Evolutionary conservation across 2,329 filamentous ascomycete species (phyloP).

Genomic region (Helotiales sp.): DNA sequence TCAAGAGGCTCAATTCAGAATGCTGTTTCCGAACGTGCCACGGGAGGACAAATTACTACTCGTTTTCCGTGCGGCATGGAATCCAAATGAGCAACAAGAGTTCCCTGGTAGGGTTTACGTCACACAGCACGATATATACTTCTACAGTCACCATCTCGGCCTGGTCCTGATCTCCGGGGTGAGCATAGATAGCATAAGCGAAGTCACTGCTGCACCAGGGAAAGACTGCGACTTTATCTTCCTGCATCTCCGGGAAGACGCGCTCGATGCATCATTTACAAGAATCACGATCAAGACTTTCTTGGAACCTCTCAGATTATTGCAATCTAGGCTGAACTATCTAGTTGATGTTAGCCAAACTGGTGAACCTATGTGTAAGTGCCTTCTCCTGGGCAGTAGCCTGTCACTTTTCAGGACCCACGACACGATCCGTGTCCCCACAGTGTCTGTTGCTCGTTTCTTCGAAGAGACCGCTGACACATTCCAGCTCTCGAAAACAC

Average conservation of each 20-base stretch:
- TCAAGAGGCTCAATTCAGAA: constrained; percentile 90
- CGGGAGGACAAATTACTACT: constrained; percentile 80
- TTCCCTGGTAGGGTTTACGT: constrained; percentile 87
- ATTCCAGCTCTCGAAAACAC: constrained; percentile 59
- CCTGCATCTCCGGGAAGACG: constrained; percentile 59
- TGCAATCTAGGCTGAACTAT: constrained; percentile 82
- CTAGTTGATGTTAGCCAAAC: constrained; percentile 78
- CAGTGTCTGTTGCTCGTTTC: background rate
- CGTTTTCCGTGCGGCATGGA: constrained; percentile 90
- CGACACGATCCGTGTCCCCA: background rate
- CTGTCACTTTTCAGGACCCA: too few species aligned
- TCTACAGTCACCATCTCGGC: constrained; percentile 94
- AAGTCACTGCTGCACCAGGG: constrained; percentile 87
- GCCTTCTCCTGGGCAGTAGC: background rate
- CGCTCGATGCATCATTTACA: constrained; percentile 26
- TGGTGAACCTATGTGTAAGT: constrained; percentile 60
- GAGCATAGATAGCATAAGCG: constrained; percentile 71
- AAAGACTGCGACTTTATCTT: constrained; percentile 93
- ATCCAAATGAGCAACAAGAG: constrained; percentile 70
- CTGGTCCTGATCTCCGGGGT: constrained; percentile 82
- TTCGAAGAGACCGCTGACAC: constrained; percentile 9
- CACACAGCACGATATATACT: constrained; percentile 85
- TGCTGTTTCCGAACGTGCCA: constrained; percentile 82
- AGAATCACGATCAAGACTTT: constrained; percentile 89
- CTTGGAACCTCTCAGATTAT: constrained; percentile 78